Base-by-base conservation (phyloP, 805 yeast genomes). In the Metschnikowia gruessii region DNA sequence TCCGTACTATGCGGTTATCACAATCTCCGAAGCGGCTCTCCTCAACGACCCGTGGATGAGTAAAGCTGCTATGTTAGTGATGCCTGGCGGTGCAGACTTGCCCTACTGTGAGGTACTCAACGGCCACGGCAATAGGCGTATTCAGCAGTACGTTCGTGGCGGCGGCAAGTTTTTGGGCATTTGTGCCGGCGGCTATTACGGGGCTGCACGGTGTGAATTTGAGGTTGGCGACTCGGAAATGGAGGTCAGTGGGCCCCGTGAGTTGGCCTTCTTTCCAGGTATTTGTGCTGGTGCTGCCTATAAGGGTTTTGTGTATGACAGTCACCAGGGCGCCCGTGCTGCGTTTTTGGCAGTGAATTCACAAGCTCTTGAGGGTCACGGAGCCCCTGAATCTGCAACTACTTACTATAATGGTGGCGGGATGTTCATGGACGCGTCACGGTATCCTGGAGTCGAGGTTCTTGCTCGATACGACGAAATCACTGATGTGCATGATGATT, bases 11-110 rank as follows among this genome's bases (percentile, higher is more conserved):
- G 95, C 96, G 0, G 97, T 94, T 3, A 72, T 81, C 16, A 75
- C 86, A 1, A 84, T 88, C 1, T 80, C 81, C 28, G 81, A 86
- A 15, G 63, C 68, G 13, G 79, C 85, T 0, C 60, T 94, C 16
- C 65, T 77, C 42, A 76, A 80, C 19, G 97, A 94, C 58, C 60
- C 99, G 0, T 94, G 99, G 99, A 76, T 77, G 52, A 58, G 78
- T 7, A 87, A 87, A 58, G 87, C 97, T 0, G 71, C 95, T 0
- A 69, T 87, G 52, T 61, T 94, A 36, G 96, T 90, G 1, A 64
- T 94, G 22, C 99, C 99, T 0, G 99, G 99, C 3, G 99, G 99
- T 7, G 97, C 98, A 0, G 99, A 94, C 62, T 68, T 89, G 42
- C 97, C 97, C 0, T 80, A 84, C 54, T 87, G 96, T 52, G 71